A percentile compares a stretch with the other conserved stretches of the same genome.
Evolutionary conservation across 176 grass and related monocot species (phyloP).

Genomic region (Tillandsia fasciculata): DNA sequence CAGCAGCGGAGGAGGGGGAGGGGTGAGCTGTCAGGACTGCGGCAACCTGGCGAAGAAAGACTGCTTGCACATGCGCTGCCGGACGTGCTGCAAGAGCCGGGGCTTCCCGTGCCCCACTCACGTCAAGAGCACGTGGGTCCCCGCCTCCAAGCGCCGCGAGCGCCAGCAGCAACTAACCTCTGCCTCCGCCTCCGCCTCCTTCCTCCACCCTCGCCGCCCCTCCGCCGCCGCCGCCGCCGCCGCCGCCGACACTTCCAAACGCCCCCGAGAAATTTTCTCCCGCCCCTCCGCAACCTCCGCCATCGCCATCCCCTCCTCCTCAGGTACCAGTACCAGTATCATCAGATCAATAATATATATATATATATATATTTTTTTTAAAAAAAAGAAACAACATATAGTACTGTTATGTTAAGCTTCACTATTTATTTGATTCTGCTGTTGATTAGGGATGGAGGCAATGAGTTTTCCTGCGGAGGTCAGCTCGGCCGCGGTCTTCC

Average conservation of each 20-base stretch:
- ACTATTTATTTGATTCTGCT: no score
- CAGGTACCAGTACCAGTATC: no score
- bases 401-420: no score
- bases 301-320: no score
- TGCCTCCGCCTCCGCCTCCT: slow-evolving; percentile 1
- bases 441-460: slow-evolving; percentile 5
- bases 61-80: slow-evolving; percentile 34
- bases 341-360: no score
- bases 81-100: slow-evolving; percentile 55
- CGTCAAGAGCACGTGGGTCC: slow-evolving; percentile 49
- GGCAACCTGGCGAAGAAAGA: slow-evolving; percentile 56
- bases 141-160: slow-evolving; percentile 42
- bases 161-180: slow-evolving; percentile 30
- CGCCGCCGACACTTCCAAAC: background rate
- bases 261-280: background rate
- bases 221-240: background rate
- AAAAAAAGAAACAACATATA: no score
- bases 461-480: slow-evolving; percentile 32
- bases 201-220: background rate
- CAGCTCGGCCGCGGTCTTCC: slow-evolving; percentile 36
- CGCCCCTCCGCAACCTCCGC: no score
- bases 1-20: slow-evolving; percentile 5
- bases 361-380: no score
- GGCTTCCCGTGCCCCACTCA: slow-evolving; percentile 41
- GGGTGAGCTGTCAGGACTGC: slow-evolving; percentile 43